Percentiles rank a stretch among this genome's conserved stretches.
Conservation (phyloP, 768 basidiomycete species). For the Antrodiella citrinella region DNA sequence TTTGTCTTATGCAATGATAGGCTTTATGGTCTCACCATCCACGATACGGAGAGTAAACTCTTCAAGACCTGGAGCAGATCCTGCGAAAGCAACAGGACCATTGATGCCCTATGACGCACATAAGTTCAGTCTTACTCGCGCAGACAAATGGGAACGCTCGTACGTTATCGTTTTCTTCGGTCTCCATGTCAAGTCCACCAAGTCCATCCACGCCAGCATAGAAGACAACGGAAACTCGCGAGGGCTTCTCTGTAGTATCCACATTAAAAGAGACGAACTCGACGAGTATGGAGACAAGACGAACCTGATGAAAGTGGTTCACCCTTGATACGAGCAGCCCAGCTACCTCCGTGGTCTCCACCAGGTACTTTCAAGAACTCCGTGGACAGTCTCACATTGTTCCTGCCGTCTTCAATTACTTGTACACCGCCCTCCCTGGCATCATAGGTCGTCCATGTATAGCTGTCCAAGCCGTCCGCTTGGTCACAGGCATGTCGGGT, state of each 20-base stretch:
- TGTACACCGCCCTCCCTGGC: constrained; percentile 80
- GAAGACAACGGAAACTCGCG: constrained; percentile 72
- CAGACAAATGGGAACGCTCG: not conserved
- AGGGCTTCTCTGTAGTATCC: constrained; percentile 40
- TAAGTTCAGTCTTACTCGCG: too few species aligned
- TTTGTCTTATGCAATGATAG: too few species aligned
- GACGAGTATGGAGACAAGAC: constrained; percentile 10
- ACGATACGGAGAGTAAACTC: constrained; percentile 75
- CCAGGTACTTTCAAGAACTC: constrained; percentile 83
- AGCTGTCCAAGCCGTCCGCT: constrained; percentile 68
- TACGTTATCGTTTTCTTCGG: constrained; percentile 68
- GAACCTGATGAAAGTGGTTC: constrained; percentile 63
- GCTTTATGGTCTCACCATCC: constrained; percentile 46
- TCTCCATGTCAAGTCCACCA: constrained; percentile 75
- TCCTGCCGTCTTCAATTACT: constrained; percentile 68
- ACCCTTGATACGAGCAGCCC: constrained; percentile 81
- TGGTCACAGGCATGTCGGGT: constrained; percentile 87
- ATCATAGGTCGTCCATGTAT: constrained; percentile 87
- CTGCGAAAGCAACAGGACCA: constrained; percentile 62
- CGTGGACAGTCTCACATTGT: constrained; percentile 81
- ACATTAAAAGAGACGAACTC: not conserved
- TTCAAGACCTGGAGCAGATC: constrained; percentile 70
- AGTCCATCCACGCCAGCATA: constrained; percentile 86
- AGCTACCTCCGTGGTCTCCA: constrained; percentile 78
- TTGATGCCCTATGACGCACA: constrained; percentile 68